Evolutionary conservation across 371 early-diverging fungal genomes (phyloP), one percentile per base, ranked within the genome.

Genomic region (Dichotomocladium elegans): DNA sequence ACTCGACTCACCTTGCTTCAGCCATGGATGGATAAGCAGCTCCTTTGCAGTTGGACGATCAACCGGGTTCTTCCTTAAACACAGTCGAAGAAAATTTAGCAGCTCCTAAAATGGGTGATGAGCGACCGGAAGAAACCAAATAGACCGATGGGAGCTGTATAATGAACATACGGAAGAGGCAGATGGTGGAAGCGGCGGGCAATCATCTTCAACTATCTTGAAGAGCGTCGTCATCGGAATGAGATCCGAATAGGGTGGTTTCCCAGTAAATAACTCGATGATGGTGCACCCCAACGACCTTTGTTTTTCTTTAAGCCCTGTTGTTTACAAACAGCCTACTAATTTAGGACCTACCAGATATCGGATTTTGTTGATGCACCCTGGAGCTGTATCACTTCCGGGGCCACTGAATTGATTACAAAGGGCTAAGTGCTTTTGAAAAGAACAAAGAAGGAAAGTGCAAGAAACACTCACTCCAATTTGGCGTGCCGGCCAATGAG

Each of bases 401-500:
- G 95, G 7, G 96, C 93, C 95, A 96, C 88, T 88, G 51, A 40
- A 5, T 25, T 25, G n/a, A n/a, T n/a, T n/a, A n/a, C n/a, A n/a
- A n/a, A n/a, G n/a, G n/a, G n/a, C n/a, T n/a, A n/a, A n/a, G n/a
- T n/a, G n/a, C n/a, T n/a, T n/a, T n/a, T n/a, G n/a, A n/a, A n/a
- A n/a, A n/a, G n/a, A n/a, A n/a, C n/a, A n/a, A n/a, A n/a, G n/a
- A n/a, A n/a, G n/a, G n/a, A n/a, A n/a, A 37, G n/a, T 37, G n/a
- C 15, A 35, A 27, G 34, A 31, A 21, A 4, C 3, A 65, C 80
- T 49, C 79, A 86, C 86, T 94, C 96, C 96, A 96, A 66, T 92
- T 90, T 1, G 96, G 95, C 14, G 92, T 90, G n/a, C 96, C 96
- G 24, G 90, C 90, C 0, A 89, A 77, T 0, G 77, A 57, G 55